Conservation (phyloP, 164 flowering plant genomes). For the Kalanchoe fedtschenkoi region DNA sequence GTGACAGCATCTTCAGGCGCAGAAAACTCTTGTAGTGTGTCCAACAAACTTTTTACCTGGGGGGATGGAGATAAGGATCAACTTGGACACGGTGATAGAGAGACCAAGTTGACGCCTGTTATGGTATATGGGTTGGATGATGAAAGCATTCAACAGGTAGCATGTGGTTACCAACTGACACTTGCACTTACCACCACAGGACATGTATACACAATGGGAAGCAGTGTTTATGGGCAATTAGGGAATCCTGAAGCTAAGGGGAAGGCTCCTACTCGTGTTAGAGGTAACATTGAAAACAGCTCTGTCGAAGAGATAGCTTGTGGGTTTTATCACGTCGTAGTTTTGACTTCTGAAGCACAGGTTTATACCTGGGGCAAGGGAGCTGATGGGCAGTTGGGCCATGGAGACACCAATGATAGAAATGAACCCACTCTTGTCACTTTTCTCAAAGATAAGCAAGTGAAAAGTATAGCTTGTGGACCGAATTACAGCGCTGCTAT, state of each 20-base stretch:
- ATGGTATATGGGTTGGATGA: slow-evolving; percentile 44
- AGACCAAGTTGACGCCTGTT: slow-evolving; percentile 53
- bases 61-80: slow-evolving; percentile 81
- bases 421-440: slow-evolving; percentile 58
- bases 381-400: slow-evolving; percentile 83
- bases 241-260: slow-evolving; percentile 59
- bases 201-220: slow-evolving; percentile 74
- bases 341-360: slow-evolving; percentile 69
- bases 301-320: slow-evolving; percentile 75
- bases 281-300: slow-evolving; percentile 38
- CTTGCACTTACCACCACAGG: slow-evolving; percentile 74
- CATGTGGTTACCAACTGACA: slow-evolving; percentile 70
- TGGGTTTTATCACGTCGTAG: slow-evolving; percentile 83
- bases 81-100: slow-evolving; percentile 82
- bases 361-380: slow-evolving; percentile 97
- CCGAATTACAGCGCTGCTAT: slow-evolving; percentile 74
- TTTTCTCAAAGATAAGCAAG: slow-evolving; percentile 66
- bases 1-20: slow-evolving; percentile 19
- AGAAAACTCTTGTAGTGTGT: slow-evolving; percentile 16
- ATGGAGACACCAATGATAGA: slow-evolving; percentile 64
- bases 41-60: slow-evolving; percentile 85
- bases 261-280: slow-evolving; percentile 41
- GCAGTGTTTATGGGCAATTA: slow-evolving; percentile 61
- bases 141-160: slow-evolving; percentile 49
- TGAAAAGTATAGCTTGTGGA: slow-evolving; percentile 75